These are phyloP conservation scores for Trametes polyzona DNA, from an alignment of 1,284 basidiomycete species.

Conservation along the genomic window DNA sequence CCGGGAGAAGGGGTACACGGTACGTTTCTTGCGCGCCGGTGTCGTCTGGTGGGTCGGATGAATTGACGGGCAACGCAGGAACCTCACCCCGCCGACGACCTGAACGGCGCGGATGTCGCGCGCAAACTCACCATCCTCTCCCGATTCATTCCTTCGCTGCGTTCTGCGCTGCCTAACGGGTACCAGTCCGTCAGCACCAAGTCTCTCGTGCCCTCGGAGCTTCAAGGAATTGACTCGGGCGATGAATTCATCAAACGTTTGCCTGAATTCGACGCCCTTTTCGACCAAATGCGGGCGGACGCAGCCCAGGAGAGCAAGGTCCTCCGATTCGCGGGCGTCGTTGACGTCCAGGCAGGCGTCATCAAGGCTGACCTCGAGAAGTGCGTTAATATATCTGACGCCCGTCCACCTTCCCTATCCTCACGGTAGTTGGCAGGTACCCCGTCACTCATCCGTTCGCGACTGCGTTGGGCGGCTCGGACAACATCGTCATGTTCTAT, in stretches of 20 bases:
- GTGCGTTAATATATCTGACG: slow-evolving; percentile 45
- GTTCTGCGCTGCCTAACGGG: slow-evolving; percentile 62
- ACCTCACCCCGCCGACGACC: slow-evolving; percentile 95
- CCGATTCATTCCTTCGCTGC: slow-evolving; percentile 67
- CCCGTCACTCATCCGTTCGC: slow-evolving; percentile 91
- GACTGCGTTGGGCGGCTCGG: slow-evolving; percentile 92
- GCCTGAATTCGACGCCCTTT: slow-evolving; percentile 85
- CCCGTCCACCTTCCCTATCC: no score
- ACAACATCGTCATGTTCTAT: slow-evolving; percentile 98
- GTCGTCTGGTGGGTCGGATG: background rate
- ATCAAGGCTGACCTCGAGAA: slow-evolving; percentile 90
- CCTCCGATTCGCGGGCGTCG: slow-evolving; percentile 92
- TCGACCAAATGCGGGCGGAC: slow-evolving; percentile 75
- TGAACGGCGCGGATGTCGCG: slow-evolving; percentile 96
- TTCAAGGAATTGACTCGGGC: slow-evolving; percentile 70
- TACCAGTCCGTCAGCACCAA: slow-evolving; percentile 83
- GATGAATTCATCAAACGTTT: slow-evolving; percentile 85
- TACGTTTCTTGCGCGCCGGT: slow-evolving; percentile 44
- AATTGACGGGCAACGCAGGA: slow-evolving; percentile 58
- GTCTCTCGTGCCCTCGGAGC: slow-evolving; percentile 83
- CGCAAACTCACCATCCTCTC: slow-evolving; percentile 96
- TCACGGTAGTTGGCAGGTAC: slow-evolving; percentile 60
- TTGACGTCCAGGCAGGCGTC: slow-evolving; percentile 76
- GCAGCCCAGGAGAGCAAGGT: slow-evolving; percentile 83
- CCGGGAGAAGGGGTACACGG: slow-evolving; percentile 93